Evolutionary conservation across 805 yeast species (phyloP).

Genomic region (Komagataella ulmi): DNA sequence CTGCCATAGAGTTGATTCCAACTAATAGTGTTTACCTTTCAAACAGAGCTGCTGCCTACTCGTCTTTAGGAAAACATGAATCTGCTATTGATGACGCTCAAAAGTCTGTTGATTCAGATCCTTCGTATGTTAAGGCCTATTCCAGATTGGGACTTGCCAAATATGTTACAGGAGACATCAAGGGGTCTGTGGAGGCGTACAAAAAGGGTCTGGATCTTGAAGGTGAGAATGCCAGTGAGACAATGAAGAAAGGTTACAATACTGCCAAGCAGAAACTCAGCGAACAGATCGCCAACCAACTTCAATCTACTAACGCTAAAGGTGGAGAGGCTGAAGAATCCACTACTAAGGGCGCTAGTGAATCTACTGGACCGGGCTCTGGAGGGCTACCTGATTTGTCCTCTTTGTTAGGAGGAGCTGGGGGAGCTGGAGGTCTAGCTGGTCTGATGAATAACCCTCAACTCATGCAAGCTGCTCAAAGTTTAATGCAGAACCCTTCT

Average conservation of each 20-base stretch:
- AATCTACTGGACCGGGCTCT: constrained; percentile 18
- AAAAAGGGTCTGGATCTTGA: constrained; percentile 77
- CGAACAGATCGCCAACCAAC: constrained; percentile 43
- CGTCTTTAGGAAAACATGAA: constrained; percentile 62
- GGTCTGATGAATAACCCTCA: constrained; percentile 84
- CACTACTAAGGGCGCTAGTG: constrained; percentile 13
- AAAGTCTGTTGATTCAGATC: constrained; percentile 64
- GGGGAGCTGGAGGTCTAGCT: constrained; percentile 59
- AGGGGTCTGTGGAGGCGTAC: constrained; percentile 84
- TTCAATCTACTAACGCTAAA: constrained; percentile 11
- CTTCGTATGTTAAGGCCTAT: constrained; percentile 82
- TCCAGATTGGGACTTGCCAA: constrained; percentile 90
- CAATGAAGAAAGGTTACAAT: constrained; percentile 88
- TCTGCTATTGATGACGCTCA: constrained; percentile 78
- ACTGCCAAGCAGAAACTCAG: constrained; percentile 84
- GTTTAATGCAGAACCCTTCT: constrained; percentile 75
- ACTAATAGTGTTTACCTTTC: constrained; percentile 76
- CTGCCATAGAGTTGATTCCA: constrained; percentile 61
- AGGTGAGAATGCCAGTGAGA: constrained; percentile 73
- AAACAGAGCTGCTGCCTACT: constrained; percentile 94
- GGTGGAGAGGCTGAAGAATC: constrained; percentile 10
- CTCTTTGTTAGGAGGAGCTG: constrained; percentile 43
- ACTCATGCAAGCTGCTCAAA: constrained; percentile 78
- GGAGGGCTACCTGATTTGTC: constrained; percentile 69
- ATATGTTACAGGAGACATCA: constrained; percentile 87